A percentile compares a stretch with the other conserved stretches of the same genome.
phyloP scores from a whole-genome alignment of 1,139 yeast species.

The Scheffersomyces illinoinensis region DNA sequence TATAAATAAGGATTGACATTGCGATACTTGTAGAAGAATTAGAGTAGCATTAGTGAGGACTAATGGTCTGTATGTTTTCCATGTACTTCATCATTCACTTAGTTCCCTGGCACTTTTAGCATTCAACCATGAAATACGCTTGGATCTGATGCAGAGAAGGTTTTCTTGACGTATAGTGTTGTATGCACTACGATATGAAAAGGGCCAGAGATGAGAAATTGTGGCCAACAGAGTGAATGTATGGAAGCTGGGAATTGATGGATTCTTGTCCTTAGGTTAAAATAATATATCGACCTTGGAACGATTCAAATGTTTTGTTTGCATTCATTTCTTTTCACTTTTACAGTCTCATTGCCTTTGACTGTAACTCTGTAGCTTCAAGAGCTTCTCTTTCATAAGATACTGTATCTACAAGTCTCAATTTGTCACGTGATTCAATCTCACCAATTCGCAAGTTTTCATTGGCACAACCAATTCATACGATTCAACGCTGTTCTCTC shows the following conservation, averaged over 20 bases:
- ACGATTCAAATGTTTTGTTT: neutral
- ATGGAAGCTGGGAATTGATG: neutral
- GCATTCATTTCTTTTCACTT: neutral
- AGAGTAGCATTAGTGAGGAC: neutral
- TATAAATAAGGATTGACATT: neutral
- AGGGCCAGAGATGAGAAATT: too few species aligned
- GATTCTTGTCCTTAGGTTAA: neutral
- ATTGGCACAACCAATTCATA: neutral
- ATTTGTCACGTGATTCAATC: slow-evolving; percentile 11
- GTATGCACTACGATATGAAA: neutral
- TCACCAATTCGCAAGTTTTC: slow-evolving; percentile 4
- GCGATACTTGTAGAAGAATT: neutral
- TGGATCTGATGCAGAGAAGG: neutral
- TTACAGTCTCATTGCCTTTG: neutral
- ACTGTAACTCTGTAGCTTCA: neutral
- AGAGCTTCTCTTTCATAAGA: neutral
- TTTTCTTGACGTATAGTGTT: neutral
- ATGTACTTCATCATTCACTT: neutral
- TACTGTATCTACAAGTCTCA: slow-evolving; percentile 3
- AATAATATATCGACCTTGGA: neutral
- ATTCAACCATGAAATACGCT: neutral
- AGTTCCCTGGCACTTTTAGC: neutral
- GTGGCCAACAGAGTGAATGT: neutral
- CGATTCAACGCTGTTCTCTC: neutral
- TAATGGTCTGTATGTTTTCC: neutral